These are phyloP conservation scores for Chalciporus piperatoides DNA, from an alignment of 1,284 basidiomycete genomes.

Conservation along the genomic window DNA sequence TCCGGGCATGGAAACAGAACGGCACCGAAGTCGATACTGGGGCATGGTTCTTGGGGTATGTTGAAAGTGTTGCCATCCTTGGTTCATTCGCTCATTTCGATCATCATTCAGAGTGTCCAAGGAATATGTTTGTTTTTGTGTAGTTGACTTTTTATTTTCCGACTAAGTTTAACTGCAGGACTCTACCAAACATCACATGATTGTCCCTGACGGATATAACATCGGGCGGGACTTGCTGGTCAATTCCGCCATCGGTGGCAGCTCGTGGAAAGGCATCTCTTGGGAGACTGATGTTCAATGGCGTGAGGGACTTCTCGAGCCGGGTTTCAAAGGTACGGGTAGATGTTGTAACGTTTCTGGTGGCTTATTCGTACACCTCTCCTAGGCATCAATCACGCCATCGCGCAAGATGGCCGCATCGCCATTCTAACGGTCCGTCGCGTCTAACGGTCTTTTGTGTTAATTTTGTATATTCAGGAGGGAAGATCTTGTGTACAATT, in stretches of 20 bases:
- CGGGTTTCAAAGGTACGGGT: conserved; percentile 55
- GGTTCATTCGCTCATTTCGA: neutral
- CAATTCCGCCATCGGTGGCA: conserved; percentile 56
- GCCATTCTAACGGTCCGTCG: conserved; percentile 66
- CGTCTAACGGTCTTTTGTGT: conserved; percentile 27
- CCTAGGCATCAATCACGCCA: conserved; percentile 73
- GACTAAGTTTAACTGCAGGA: conserved; percentile 37
- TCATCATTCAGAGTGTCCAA: conserved; percentile 60
- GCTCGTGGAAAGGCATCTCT: conserved; percentile 55
- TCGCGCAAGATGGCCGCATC: conserved; percentile 73
- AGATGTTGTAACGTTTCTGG: neutral
- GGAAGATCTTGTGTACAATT: neutral
- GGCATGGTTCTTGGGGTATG: conserved; percentile 72
- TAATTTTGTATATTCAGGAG: neutral
- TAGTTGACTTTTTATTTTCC: neutral
- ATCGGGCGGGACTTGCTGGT: conserved; percentile 73
- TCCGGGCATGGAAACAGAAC: conserved; percentile 72
- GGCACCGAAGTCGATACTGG: conserved; percentile 57
- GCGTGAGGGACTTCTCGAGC: conserved; percentile 60
- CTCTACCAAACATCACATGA: conserved; percentile 64
- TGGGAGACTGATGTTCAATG: conserved; percentile 75
- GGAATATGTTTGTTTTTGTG: conserved; percentile 47
- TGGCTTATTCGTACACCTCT: conserved; percentile 2
- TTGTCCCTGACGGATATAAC: conserved; percentile 73
- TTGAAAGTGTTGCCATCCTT: neutral